Evolutionary conservation across 2,329 filamentous ascomycete species (phyloP), one percentile per base, ranked within the genome.

Genomic region (Colletotrichum eremochloae): DNA sequence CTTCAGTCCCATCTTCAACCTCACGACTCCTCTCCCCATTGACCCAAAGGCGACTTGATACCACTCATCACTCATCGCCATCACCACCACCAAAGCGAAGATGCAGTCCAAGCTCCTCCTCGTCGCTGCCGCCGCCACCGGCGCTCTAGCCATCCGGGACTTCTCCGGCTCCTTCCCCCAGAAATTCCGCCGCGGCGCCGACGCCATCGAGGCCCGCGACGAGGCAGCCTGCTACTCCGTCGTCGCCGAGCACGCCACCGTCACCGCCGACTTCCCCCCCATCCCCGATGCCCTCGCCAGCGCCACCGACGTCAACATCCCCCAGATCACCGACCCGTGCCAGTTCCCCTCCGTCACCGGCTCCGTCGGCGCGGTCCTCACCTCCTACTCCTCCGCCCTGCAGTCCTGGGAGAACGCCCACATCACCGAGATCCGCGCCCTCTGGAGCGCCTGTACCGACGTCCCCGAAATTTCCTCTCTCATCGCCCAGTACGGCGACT

Each of bases 311-410:
- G 1, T 62, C 55, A 57, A 63, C 36, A 74, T 77, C 42, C 44
- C 63, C 46, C 75, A 76, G 31, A 20, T 72, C 53, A 69, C 69
- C 46, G 68, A 78, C 64, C 38, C 57, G 2, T 80, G 78, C 72
- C 74, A 75, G 29, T 57, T 79, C 48, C 78, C 78, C 18, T 65
- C 61, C 9, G 68, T 79, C 48, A 80, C 78, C 4, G 78, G 78
- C 24, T 70, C 76, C 29, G 57, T 74, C 60, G 76, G 76, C 52
- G 63, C 70, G 3, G 75, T 76, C 52, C 77, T 78, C 69, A 75
- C 76, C 9, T 76, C 76, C 9, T 80, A 75, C 60, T 67, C 63
- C 38, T 67, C 68, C 14, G 69, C 73, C 33, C 68, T 80, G 6
- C 70, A 75, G 60, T 76, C 74, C 69, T 80, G 77, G 77, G 74